Conservation (phyloP, 768 basidiomycete genomes). For the Suillus luteus region DNA sequence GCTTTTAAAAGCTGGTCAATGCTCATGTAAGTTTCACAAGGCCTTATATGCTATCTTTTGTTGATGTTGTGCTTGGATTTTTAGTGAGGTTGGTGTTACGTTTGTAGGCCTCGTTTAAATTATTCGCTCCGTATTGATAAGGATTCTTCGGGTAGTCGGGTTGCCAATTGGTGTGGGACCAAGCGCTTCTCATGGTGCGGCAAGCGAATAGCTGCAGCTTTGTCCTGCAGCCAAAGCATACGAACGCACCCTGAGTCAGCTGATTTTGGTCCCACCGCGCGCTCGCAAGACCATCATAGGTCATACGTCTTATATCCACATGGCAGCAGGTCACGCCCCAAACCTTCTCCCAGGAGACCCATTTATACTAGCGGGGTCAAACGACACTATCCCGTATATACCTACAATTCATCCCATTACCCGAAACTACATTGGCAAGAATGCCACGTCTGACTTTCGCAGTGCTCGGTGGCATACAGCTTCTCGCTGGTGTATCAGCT, state of each 20-base stretch:
- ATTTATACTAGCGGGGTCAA: background rate
- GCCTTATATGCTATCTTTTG: too few species aligned
- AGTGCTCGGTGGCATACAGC: slow-evolving; percentile 14
- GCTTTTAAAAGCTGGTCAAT: too few species aligned
- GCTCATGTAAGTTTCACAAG: too few species aligned
- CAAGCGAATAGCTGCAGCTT: too few species aligned
- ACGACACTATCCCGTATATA: background rate
- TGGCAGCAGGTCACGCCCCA: background rate
- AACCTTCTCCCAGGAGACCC: background rate
- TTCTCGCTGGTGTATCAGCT: slow-evolving; percentile 22
- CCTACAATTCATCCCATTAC: background rate
- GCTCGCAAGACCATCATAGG: background rate
- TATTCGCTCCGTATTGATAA: too few species aligned
- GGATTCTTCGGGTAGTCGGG: too few species aligned
- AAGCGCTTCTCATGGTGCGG: too few species aligned
- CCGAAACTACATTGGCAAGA: background rate
- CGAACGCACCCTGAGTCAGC: background rate
- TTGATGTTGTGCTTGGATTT: too few species aligned
- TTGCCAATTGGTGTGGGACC: too few species aligned
- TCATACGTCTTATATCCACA: background rate
- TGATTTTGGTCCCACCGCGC: background rate
- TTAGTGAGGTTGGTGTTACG: too few species aligned
- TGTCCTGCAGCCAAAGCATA: too few species aligned
- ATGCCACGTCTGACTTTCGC: slow-evolving; percentile 18
- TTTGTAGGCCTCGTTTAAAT: too few species aligned